These are phyloP conservation scores for Microbotryum silenes-acaulis DNA, from an alignment of 1,284 basidiomycete species.

Conservation along the genomic window DNA sequence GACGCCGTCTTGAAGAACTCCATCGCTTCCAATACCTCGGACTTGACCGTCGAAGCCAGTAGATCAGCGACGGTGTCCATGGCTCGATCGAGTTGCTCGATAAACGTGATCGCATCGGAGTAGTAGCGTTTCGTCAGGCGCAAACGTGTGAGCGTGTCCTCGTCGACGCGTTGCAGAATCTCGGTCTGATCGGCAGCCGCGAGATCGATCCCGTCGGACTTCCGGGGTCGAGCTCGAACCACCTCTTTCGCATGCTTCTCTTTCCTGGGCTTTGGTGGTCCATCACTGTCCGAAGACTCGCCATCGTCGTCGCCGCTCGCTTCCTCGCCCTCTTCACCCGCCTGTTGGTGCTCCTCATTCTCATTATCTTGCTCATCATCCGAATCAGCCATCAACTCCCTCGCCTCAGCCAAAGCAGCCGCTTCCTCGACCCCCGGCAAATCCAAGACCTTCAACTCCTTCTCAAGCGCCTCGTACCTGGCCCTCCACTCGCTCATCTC, in stretches of 20 bases:
- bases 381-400: constrained; percentile 34
- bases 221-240: constrained; percentile 10
- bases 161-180: constrained; percentile 40
- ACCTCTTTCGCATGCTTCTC: constrained; percentile 6
- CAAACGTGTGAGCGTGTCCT: constrained; percentile 55
- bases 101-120: constrained; percentile 77
- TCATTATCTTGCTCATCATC: constrained; percentile 43
- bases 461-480: constrained; percentile 52
- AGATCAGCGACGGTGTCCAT: constrained; percentile 67
- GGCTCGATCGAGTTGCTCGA: constrained; percentile 62
- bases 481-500: constrained; percentile 65
- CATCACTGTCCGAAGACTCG: constrained; percentile 38
- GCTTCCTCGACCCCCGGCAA: constrained; percentile 43
- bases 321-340: constrained; percentile 40
- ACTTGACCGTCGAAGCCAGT: constrained; percentile 81
- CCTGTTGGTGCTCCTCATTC: constrained; percentile 26
- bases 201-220: constrained; percentile 44
- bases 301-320: constrained; percentile 40
- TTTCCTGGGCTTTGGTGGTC: constrained; percentile 27
- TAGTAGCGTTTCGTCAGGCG: constrained; percentile 82
- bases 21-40: constrained; percentile 90
- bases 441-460: constrained; percentile 55
- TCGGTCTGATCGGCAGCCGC: constrained; percentile 57
- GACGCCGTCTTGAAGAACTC: constrained; percentile 83
- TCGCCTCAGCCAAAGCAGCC: constrained; percentile 35